A percentile compares a stretch with the other conserved stretches of the same genome.
Conservation (phyloP, 2,329 filamentous ascomycete genomes). For the Teratosphaeriaceae sp. region DNA sequence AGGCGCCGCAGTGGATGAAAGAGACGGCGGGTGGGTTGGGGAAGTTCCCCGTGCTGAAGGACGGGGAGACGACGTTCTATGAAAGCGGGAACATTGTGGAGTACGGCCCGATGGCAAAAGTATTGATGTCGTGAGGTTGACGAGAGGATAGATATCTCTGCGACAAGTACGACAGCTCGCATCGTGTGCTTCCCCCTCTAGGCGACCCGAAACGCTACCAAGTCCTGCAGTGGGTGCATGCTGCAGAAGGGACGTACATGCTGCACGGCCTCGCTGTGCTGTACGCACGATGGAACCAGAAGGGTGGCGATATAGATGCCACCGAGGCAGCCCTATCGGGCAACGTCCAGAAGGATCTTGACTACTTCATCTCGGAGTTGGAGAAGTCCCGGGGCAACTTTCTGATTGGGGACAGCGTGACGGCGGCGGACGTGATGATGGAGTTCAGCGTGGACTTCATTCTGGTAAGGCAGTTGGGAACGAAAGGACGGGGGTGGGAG, state of each 20-base stretch:
- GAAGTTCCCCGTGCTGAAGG: slow-evolving; percentile 40
- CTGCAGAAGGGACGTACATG: slow-evolving; percentile 42
- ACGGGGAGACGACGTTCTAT: slow-evolving; percentile 34
- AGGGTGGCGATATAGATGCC: slow-evolving; percentile 28
- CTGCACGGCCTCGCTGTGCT: slow-evolving; percentile 40
- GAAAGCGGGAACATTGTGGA: slow-evolving; percentile 44
- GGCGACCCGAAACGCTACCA: slow-evolving; percentile 30
- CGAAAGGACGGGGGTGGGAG: slow-evolving; percentile 29
- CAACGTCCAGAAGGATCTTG: slow-evolving; percentile 41
- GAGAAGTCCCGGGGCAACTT: slow-evolving; percentile 33
- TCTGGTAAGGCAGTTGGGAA: slow-evolving; percentile 32
- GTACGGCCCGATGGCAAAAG: slow-evolving; percentile 18
- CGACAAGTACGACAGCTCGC: slow-evolving; percentile 38
- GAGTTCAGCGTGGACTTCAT: slow-evolving; percentile 38
- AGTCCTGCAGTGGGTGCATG: slow-evolving; percentile 40
- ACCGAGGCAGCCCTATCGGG: slow-evolving; percentile 33
- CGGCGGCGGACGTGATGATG: slow-evolving; percentile 18
- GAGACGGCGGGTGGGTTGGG: slow-evolving; percentile 36
- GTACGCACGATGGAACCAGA: slow-evolving; percentile 40
- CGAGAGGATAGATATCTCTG: slow-evolving; percentile 35
- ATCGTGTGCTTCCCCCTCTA: slow-evolving; percentile 32
- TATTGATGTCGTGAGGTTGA: neutral
- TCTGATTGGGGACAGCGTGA: slow-evolving; percentile 36
- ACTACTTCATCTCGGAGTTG: slow-evolving; percentile 40
- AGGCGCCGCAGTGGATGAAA: slow-evolving; percentile 38